Base-by-base conservation (phyloP, 1,284 basidiomycete genomes). In the Irpex sp. region DNA sequence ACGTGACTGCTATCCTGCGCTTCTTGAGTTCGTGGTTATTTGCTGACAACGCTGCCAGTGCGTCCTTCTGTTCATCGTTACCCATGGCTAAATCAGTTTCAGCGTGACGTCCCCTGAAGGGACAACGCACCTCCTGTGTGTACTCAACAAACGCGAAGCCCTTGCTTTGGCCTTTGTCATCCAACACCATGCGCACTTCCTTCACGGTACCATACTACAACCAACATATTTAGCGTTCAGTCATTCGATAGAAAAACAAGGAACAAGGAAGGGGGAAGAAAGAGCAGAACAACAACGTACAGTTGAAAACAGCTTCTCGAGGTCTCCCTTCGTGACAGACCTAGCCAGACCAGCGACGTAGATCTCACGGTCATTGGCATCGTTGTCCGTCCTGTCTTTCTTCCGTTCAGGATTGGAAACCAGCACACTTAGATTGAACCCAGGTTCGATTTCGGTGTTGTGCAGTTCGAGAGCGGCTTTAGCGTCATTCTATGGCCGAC, bases 101-200 rank as follows among this genome's bases (percentile, higher is more conserved):
- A 34, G 6, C 31, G 31, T 34, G 31, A 34, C 5, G 1, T 5
- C 31, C 31, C 6, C 31, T 34, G 31, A 6, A 34, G 31, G 31
- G 31, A 34, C 31, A 7, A 70, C 82, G 61, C 67, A 93, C 94
- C 79, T 91, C 88, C 37, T 86, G 82, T 65, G 91, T 87, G 73
- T 94, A 98, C 72, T 98, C 96, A 19, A 99, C 82, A 70, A 98
- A 99, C 0, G 94, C 97, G 73, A 95, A 94, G 0, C 97, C 97
- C 74, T 89, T 94, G 48, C 83, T 83, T 47, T 85, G 80, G 0
- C 90, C 89, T 57, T 88, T 84, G 6, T 87, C 83, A 67, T 95
- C 91, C 61, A 85, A 78, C 0, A 87, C 86, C 70, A 98, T 81
- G 60, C 96, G 85, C 37, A 98, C 82, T 9, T 91, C 90, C 70